Conservation (phyloP, 2,329 filamentous ascomycete species). For the Fusarium sp. region DNA sequence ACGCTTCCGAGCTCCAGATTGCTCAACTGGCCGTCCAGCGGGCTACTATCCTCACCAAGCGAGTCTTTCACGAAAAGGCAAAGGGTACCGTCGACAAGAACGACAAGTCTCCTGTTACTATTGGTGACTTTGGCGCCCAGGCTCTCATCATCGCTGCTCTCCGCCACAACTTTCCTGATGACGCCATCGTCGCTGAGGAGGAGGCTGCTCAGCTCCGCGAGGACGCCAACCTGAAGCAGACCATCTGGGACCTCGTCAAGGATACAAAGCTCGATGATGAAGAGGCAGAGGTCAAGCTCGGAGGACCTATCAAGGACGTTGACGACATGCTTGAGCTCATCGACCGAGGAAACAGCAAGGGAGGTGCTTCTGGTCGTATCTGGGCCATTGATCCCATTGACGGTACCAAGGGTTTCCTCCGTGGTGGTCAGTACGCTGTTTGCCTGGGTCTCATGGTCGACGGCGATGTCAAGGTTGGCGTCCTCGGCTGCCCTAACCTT, state of each 20-base stretch:
- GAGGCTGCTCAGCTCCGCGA: conserved; percentile 84
- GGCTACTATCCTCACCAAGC: conserved; percentile 66
- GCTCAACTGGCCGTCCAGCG: conserved; percentile 91
- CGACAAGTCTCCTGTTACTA: conserved; percentile 96
- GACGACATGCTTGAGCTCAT: conserved; percentile 76
- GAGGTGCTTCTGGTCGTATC: conserved; percentile 80
- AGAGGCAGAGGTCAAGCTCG: conserved; percentile 68
- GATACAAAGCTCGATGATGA: conserved; percentile 72
- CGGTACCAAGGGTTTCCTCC: conserved; percentile 95
- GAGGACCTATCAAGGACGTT: conserved; percentile 75
- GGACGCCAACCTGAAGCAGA: conserved; percentile 71
- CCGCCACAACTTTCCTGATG: conserved; percentile 86
- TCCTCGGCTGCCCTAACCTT: conserved; percentile 94
- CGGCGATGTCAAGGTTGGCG: conserved; percentile 92
- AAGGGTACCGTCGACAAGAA: conserved; percentile 93
- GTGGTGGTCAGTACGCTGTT: conserved; percentile 96
- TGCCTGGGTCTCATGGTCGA: conserved; percentile 93
- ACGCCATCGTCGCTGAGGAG: conserved; percentile 95
- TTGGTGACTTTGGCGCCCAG: conserved; percentile 97
- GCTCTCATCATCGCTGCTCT: conserved; percentile 94
- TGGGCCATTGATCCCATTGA: conserved; percentile 99
- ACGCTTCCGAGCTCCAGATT: conserved; percentile 82
- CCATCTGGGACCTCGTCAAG: conserved; percentile 86
- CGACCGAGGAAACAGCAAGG: conserved; percentile 75
- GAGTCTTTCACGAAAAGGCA: conserved; percentile 79